Base-by-base conservation (phyloP, 768 basidiomycete species). In the Lactarius indigo region DNA sequence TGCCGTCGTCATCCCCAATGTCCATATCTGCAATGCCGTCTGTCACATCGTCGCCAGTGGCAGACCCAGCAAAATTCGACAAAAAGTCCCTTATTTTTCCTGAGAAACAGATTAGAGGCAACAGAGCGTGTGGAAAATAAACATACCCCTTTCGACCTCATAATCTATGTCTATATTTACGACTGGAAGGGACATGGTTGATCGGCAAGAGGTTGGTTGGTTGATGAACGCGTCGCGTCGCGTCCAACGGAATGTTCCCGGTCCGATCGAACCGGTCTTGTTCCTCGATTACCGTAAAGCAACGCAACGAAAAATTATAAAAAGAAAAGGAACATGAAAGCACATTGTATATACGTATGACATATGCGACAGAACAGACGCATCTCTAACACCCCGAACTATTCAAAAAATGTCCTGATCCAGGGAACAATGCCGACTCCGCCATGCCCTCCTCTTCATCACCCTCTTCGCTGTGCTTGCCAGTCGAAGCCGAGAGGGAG, bases 1-100 rank as follows among this genome's bases (percentile, higher is more conserved):
- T 72, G 20, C 80, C 76, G 23, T 80, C 78, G 65, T 79, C 78
- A 56, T 85, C 88, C 54, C 82, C 81, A 52, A 93, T 83, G 63
- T 84, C 85, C 75, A 95, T 87, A 73, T 86, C 84, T 39, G 87
- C 90, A 63, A 94, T 83, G 68, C 84, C 85, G 57, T 79, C 78
- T 54, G 83, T 82, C 60, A 93, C 77, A 72, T 92, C 91, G 75
- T 92, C 91, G 75, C 89, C 86, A 74, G 85, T 73, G 47, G 83
- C 33, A 65, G 80, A 80, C 33, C 79, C 79, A 71, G 86, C 84
- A 79, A 86, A 94, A 55, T 82, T 86, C 55, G 86, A 85, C 69
- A 95, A 74, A n/a, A 95, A 93, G 67, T 80, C 81, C 54, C 79
- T 79, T 74, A 95, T 92, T 77, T 80, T 84, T 17, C 84, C 92